phyloP scores from a whole-genome alignment of 2,329 filamentous ascomycete genomes.

The Epicoccum nigrum region DNA sequence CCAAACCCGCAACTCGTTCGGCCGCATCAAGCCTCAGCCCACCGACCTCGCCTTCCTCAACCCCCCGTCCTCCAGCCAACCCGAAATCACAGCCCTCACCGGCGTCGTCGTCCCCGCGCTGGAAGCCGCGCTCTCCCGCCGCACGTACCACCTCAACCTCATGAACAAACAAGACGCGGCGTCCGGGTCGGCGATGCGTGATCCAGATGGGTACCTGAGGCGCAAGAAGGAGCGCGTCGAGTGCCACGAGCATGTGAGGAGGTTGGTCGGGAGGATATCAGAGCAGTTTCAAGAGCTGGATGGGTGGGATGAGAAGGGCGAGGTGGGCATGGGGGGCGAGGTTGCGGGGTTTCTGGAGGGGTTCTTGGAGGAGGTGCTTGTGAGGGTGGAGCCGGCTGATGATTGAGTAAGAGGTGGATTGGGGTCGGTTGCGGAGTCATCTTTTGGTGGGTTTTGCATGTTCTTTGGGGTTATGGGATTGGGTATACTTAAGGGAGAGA shows the following conservation, averaged over 20 bases:
- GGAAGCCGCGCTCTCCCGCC: conserved; percentile 85
- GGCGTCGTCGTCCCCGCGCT: conserved; percentile 93
- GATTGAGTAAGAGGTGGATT: conserved; percentile 50
- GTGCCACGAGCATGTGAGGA: conserved; percentile 81
- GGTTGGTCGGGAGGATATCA: conserved; percentile 80
- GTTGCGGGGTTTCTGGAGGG: conserved; percentile 90
- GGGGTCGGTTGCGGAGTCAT: conserved; percentile 1
- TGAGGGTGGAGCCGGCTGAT: conserved; percentile 86
- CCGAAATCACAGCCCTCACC: conserved; percentile 82
- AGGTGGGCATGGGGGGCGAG: conserved; percentile 91
- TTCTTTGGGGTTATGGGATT: not conserved
- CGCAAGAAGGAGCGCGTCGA: conserved; percentile 53
- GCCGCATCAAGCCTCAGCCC: conserved; percentile 33
- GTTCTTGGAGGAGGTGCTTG: conserved; percentile 89
- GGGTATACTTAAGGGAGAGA: not conserved
- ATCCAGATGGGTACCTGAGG: conserved; percentile 60
- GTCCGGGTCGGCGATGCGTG: conserved; percentile 57
- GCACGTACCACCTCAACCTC: conserved; percentile 65
- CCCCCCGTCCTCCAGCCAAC: conserved; percentile 55
- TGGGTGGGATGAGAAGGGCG: conserved; percentile 80
- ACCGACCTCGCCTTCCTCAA: conserved; percentile 24
- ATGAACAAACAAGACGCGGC: conserved; percentile 45
- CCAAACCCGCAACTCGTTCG: conserved; percentile 38
- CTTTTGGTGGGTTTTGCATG: not conserved
- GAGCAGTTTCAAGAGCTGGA: conserved; percentile 90